phyloP scores from a whole-genome alignment of 2,329 filamentous ascomycete genomes.

The Fusarium sp. region DNA sequence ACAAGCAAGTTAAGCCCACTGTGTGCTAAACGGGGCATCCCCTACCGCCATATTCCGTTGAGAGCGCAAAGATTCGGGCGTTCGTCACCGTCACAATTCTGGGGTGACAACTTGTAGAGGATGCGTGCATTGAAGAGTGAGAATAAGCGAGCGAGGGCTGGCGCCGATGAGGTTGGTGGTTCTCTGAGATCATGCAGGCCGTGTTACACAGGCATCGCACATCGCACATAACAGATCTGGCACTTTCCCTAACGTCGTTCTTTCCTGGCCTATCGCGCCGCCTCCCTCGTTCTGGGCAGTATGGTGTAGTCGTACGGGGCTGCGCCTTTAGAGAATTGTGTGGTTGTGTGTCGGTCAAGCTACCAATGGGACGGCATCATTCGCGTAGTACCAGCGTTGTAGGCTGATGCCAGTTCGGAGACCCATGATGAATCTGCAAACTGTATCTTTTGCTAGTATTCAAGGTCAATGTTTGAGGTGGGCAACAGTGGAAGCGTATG shows the following conservation, averaged over 20 bases:
- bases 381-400: constrained; percentile 43
- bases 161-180: constrained; percentile 45
- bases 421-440: constrained; percentile 6
- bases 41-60: constrained; percentile 21
- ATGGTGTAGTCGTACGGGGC: constrained; percentile 39
- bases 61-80: constrained; percentile 6
- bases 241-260: constrained; percentile 40
- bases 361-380: constrained; percentile 44
- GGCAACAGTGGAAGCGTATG: constrained; percentile 12
- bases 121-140: constrained; percentile 33
- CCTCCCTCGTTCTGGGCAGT: constrained; percentile 34
- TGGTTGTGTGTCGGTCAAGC: constrained; percentile 38
- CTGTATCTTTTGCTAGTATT: not conserved
- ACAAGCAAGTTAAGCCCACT: not conserved
- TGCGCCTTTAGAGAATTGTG: constrained; percentile 26
- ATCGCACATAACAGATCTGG: constrained; percentile 48
- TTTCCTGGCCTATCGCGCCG: constrained; percentile 31
- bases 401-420: constrained; percentile 44
- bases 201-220: constrained; percentile 44
- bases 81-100: constrained; percentile 6
- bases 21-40: not conserved
- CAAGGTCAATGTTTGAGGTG: constrained; percentile 1
- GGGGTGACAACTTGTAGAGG: constrained; percentile 23
- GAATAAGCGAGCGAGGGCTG: constrained; percentile 49
- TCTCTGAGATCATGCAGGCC: constrained; percentile 51